A percentile compares a stretch with the other conserved stretches of the same genome.
Conservation (phyloP, 768 basidiomycete genomes). For the Phaeotremella fagi region DNA sequence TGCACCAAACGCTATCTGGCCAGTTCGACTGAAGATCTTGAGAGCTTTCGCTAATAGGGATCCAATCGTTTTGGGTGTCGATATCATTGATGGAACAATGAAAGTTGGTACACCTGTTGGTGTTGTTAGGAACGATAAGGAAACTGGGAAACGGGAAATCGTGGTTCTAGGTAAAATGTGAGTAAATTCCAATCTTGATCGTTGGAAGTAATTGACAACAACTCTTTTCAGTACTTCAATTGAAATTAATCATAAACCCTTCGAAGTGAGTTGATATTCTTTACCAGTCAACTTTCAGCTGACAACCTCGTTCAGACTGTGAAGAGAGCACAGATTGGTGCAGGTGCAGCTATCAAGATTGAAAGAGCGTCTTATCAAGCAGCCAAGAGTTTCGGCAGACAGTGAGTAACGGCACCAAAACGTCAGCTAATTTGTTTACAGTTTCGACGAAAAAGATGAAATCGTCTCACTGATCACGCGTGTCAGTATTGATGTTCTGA, state of each 20-base stretch:
- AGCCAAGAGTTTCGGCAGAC: constrained; percentile 90
- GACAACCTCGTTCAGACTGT: constrained; percentile 57
- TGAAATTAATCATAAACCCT: constrained; percentile 92
- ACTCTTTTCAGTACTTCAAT: constrained; percentile 67
- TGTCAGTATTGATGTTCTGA: constrained; percentile 90
- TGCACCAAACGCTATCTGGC: constrained; percentile 94
- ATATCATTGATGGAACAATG: constrained; percentile 87
- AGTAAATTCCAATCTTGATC: constrained; percentile 38
- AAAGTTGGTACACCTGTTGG: constrained; percentile 90
- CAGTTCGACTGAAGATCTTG: constrained; percentile 85
- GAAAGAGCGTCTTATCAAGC: constrained; percentile 95
- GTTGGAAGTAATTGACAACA: not conserved
- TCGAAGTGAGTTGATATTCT: constrained; percentile 57
- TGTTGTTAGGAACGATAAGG: constrained; percentile 85
- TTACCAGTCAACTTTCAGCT: constrained; percentile 2
- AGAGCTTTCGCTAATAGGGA: constrained; percentile 95
- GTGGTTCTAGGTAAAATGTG: constrained; percentile 92
- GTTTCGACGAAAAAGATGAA: constrained; percentile 77
- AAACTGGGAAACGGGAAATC: constrained; percentile 82
- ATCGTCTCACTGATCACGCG: constrained; percentile 83
- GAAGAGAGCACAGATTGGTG: constrained; percentile 91
- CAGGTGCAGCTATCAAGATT: constrained; percentile 95
- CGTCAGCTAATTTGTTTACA: not conserved
- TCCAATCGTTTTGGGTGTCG: constrained; percentile 93
- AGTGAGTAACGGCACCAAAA: constrained; percentile 54